Base-by-base conservation (phyloP, 2,329 filamentous ascomycete species). In the Massarina eburnea region DNA sequence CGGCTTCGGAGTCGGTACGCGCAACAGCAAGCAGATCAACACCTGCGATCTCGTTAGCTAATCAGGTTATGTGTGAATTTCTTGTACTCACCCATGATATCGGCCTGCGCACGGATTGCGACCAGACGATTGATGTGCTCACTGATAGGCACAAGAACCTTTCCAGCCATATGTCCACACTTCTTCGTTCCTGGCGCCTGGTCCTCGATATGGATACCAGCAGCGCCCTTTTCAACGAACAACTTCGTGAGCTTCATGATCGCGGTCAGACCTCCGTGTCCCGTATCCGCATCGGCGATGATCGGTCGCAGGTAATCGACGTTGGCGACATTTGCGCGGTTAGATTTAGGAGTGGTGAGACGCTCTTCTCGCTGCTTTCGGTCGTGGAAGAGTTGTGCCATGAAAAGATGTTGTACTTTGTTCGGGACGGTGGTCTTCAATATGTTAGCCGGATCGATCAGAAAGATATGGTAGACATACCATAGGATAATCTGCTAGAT, bases 231-330 rank as follows among this genome's bases (percentile, higher is more conserved):
- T 78, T 99, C 94, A 55, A 97, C 76, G 72, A 99, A 97, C 46
- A 97, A 83, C 80, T 96, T 96, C 55, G 94, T 97, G 61, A 99
- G 84, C 81, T 97, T 99, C 94, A 99, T 97, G 62, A 97, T 88
- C 45, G 94, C 94, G n/a, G 94, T 97, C 52, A 99, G 80, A 66
- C 94, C 94, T 66, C 94, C 94, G 71, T 97, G 94, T 54, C 94
- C 94, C 33, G 94, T 99, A 70, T 99, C 94, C 39, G 92, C 94
- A 73, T 99, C 94, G 48, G 94, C 94, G 59, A 99, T 84, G 71
- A 99, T 96, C 51, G 94, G 94, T 17, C 94, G 87, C 38, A 99
- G 84, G 75, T 94, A 99, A 76, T 99, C 94, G 64, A 91, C 78
- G 71, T 95, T 94, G 51, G 86, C 77, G 40, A 94, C 75, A 52